These are phyloP conservation scores for Hygrophila difformis DNA, from an alignment of 257 asterid genomes.

Conservation along the genomic window DNA sequence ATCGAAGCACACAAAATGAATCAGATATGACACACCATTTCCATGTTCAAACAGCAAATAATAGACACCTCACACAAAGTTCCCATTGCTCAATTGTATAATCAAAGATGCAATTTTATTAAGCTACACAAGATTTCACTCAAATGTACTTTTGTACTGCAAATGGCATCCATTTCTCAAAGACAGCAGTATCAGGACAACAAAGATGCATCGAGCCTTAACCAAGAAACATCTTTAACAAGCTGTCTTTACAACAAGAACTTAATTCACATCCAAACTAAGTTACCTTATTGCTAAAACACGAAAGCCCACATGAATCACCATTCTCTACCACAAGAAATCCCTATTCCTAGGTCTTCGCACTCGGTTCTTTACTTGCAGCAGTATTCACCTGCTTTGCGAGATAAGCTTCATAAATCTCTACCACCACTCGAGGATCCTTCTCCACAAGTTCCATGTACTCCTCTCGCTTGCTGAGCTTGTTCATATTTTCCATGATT, in stretches of 20 bases:
- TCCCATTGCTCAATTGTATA: not conserved
- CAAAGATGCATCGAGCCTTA: not conserved
- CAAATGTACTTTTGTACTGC: not conserved
- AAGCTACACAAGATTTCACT: not conserved
- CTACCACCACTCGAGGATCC: slow-evolving; percentile 63
- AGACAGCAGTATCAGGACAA: slow-evolving; percentile 3
- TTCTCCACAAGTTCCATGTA: slow-evolving; percentile 58
- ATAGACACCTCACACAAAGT: no score
- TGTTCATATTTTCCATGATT: slow-evolving; percentile 58
- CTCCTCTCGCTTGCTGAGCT: slow-evolving; percentile 48
- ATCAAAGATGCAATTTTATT: not conserved
- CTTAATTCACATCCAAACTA: slow-evolving; percentile 5
- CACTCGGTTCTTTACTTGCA: slow-evolving; percentile 24
- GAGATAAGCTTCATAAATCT: slow-evolving; percentile 57
- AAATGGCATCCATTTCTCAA: slow-evolving; percentile 1
- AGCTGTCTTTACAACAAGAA: slow-evolving; percentile 2
- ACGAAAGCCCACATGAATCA: not conserved
- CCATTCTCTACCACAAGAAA: not conserved
- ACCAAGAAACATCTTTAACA: slow-evolving; percentile 3
- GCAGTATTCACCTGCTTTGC: slow-evolving; percentile 60
- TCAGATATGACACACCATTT: no score
- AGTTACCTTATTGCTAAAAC: not conserved
- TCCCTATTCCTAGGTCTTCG: slow-evolving; percentile 17
- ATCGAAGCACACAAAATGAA: no score
- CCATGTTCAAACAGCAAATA: not conserved